These are phyloP conservation scores for Parastagonospora nodorum DNA, from an alignment of 2,329 filamentous ascomycete species.

Conservation along the genomic window DNA sequence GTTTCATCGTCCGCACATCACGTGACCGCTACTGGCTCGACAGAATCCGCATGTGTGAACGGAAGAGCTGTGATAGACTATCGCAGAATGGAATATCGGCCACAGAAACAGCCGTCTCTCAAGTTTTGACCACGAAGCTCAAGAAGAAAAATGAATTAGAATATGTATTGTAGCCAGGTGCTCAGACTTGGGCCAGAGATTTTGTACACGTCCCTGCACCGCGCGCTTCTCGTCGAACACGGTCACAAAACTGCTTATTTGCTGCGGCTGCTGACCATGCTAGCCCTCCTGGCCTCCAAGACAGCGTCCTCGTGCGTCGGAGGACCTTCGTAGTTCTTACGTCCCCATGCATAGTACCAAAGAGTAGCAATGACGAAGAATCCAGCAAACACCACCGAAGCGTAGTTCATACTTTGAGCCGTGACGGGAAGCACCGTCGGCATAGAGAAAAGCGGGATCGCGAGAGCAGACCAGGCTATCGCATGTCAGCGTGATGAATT, in stretches of 20 bases:
- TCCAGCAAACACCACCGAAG: slow-evolving; percentile 73
- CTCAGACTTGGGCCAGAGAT: no score
- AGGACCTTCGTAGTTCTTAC: slow-evolving; percentile 70
- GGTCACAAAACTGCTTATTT: slow-evolving; percentile 6
- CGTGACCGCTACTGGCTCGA: neutral
- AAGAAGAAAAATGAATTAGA: no score
- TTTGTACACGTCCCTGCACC: no score
- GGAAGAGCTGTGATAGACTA: no score
- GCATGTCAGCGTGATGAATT: slow-evolving; percentile 6
- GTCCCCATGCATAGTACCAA: slow-evolving; percentile 74
- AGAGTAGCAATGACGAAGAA: slow-evolving; percentile 64
- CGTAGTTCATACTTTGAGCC: slow-evolving; percentile 70
- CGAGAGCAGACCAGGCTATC: slow-evolving; percentile 65
- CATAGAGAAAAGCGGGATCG: slow-evolving; percentile 77
- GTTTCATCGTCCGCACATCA: slow-evolving; percentile 4
- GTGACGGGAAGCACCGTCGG: slow-evolving; percentile 67
- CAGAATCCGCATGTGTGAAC: no score
- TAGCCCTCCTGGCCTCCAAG: slow-evolving; percentile 39
- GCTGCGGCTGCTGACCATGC: slow-evolving; percentile 29
- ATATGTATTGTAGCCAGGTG: no score
- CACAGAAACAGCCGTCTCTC: neutral
- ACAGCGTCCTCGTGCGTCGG: slow-evolving; percentile 46
- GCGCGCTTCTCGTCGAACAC: no score
- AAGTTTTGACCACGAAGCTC: no score
- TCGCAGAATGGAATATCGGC: neutral